Evolutionary conservation across 1,139 yeast species (phyloP), one percentile per base, ranked within the genome.

Genomic region (Pichia sp.): DNA sequence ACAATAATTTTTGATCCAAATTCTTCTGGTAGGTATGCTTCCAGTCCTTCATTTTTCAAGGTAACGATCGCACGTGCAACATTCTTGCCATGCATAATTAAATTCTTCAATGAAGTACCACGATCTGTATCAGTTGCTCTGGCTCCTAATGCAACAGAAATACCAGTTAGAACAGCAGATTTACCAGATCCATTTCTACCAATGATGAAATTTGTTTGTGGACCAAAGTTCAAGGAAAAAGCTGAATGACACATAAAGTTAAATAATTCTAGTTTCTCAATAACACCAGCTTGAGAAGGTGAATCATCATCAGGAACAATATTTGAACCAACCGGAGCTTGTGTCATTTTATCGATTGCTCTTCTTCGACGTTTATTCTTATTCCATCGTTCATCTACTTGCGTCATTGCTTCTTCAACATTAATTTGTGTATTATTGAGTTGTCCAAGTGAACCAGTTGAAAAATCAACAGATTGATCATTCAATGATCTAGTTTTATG

Each of bases 101-200:
- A 70, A 46, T 77, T 80, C 56, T 78, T 82, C 41, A 87, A 70
- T 9, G 82, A 77, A 11, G 79, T 71, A 6, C 95, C 97, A 63
- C 98, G 76, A 59, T 85, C 85, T 0, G 98, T 92, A 48, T 82
- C 89, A n/a, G 82, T 74, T 0, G 97, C 97, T 59, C 83, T 85
- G 1, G 96, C 96, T n/a, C 98, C 98, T 11, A 92, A 69, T 7
- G 96, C 95, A 13, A 89, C 84, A 3, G 94, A 81, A 7, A 94
- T 80, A 1, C 96, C 97, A 0, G 97, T 90, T 53, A 94, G 69
- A 29, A 94, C 76, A 1, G 98, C 96, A 65, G 94, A 82, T 62
- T 94, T 94, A 30, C 99, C 99, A 32, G 95, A 83, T 3, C 99
- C 99, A 60, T 94, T 94, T 54, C 86, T 77, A 13, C 99, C 99